Percentiles rank a stretch among this genome's conserved stretches.
Conservation (phyloP, 2,329 filamentous ascomycete genomes). For the Catunica adiposa region DNA sequence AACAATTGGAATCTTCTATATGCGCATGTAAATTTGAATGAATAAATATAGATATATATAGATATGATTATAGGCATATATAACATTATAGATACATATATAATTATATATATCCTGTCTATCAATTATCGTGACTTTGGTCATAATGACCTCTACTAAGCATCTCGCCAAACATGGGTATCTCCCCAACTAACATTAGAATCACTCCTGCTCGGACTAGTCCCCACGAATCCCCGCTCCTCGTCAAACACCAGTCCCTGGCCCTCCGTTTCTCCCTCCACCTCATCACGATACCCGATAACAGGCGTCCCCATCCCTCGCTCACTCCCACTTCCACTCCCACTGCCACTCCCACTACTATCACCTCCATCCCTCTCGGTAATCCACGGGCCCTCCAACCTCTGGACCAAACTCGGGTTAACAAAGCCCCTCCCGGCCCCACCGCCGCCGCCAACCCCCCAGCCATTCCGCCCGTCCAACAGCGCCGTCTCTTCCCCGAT, state of each 20-base stretch:
- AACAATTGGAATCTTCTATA: too few relatives aligned
- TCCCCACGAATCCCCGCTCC: not conserved
- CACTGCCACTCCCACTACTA: not conserved
- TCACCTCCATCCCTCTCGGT: slow-evolving; percentile 22
- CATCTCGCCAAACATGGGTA: slow-evolving; percentile 33
- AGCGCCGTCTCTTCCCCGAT: slow-evolving; percentile 19
- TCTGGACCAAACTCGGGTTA: slow-evolving; percentile 56
- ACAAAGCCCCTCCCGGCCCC: slow-evolving; percentile 38
- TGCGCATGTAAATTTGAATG: too few relatives aligned
- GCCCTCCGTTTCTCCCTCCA: not conserved
- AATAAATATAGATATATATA: too few relatives aligned
- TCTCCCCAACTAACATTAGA: slow-evolving; percentile 33
- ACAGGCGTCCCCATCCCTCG: not conserved
- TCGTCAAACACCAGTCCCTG: not conserved
- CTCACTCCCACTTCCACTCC: not conserved
- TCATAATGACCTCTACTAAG: not conserved
- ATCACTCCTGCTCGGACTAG: slow-evolving; percentile 24
- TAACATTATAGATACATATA: too few relatives aligned
- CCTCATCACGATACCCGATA: not conserved
- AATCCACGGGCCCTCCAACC: slow-evolving; percentile 58
- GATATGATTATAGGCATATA: too few relatives aligned
- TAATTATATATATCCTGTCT: too few relatives aligned
- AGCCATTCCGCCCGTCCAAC: slow-evolving; percentile 20
- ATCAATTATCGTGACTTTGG: too few relatives aligned
- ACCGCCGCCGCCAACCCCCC: slow-evolving; percentile 4